Base-by-base conservation (phyloP, 441 rosid species). In the Eutrema salsugineum region DNA sequence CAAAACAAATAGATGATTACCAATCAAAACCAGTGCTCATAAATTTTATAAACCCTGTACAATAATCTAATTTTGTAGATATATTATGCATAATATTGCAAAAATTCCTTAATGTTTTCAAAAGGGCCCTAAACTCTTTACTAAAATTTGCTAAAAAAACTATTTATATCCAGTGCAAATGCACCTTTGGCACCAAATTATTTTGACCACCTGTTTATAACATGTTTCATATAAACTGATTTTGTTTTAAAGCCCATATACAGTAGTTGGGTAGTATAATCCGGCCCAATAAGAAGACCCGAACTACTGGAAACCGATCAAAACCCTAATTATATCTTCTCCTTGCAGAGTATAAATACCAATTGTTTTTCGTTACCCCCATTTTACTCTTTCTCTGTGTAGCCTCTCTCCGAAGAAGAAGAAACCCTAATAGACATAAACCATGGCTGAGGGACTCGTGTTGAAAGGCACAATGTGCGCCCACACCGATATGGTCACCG, bases 401-500 rank as follows among this genome's bases (percentile, higher is more conserved):
- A 60, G 43, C 75, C 53, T 39, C 55, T 60, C 51, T 59, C 55
- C 36, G 28, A 33, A 59, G 43, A 11, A 24, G 46, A 58, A 49
- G 19, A 51, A 40, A 24, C 65, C 33, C 32, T 22, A 24, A 2
- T 24, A 39, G 11, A 8, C 35, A 40, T 16, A 59, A 40, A 56
- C 20, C 43, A 82, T 81, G 84, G 78, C 83, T 3, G 97, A 89
- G 42, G 82, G 74, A 15, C 78, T 89, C 56, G 78, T 84, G 5
- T 88, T 91, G 33, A 82, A 80, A 38, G 96, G 92, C 66, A 91
- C 93, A 48, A 82, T 92, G 91, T 76, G 86, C 39, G 88, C 94
- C 71, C 97, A 92, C 84, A 85, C 96, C 72, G 97, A 92, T 54
- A 83, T 84, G 84, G 90, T 92, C 16, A 92, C 97, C 0, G 96